Evolutionary conservation across 75 land plant species (phyloP).

Genomic region (Picea glauca): DNA sequence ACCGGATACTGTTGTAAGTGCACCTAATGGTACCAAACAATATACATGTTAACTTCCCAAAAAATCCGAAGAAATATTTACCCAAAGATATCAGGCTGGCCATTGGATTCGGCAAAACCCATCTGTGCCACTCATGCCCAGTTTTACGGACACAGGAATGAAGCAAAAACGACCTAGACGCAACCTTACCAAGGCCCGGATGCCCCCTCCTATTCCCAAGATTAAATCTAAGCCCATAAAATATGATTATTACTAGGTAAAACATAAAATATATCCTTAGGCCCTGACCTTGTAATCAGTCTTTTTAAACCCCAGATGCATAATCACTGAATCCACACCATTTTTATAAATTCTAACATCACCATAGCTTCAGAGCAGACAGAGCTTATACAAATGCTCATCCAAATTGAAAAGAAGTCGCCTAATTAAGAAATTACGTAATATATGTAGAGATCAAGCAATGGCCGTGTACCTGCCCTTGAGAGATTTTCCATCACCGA

Average conservation of each 20-base stretch:
- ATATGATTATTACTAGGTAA: background rate
- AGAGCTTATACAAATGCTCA: too few species aligned
- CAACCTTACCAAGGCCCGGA: too few species aligned
- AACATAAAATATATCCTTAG: background rate
- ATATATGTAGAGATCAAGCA: background rate
- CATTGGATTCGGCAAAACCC: background rate
- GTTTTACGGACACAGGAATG: background rate
- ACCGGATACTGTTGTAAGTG: too few species aligned
- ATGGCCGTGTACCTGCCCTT: background rate
- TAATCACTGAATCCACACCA: background rate
- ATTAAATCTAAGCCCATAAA: too few species aligned
- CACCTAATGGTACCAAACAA: too few species aligned
- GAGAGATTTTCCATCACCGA: slow-evolving; percentile 47
- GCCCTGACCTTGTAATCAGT: background rate
- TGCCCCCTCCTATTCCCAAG: too few species aligned
- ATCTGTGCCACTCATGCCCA: background rate
- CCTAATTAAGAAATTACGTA: too few species aligned
- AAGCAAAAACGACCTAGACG: background rate
- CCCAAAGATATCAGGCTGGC: too few species aligned
- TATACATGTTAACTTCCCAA: too few species aligned
- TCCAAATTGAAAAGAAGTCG: too few species aligned
- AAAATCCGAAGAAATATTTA: too few species aligned
- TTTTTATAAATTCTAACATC: background rate
- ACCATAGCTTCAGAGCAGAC: too few species aligned
- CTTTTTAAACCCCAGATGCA: background rate